Percentiles rank a stretch among this genome's conserved stretches.
Conservation (phyloP, 1,284 basidiomycete genomes). For the Golubevia pallescens region DNA sequence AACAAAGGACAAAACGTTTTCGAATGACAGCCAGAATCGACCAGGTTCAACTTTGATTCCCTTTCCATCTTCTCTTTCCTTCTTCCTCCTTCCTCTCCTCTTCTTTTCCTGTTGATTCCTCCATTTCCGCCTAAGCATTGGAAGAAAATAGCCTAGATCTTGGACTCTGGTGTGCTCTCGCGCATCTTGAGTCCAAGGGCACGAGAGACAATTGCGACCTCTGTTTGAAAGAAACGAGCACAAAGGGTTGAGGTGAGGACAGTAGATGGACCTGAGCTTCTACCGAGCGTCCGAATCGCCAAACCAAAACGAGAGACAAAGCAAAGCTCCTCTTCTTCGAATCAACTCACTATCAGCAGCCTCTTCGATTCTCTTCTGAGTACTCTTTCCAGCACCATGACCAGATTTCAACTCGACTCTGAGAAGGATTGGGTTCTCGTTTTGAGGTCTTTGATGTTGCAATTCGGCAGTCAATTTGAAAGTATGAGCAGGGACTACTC, state of each 20-base stretch:
- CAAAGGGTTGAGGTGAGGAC: too few relatives aligned
- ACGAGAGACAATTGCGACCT: slow-evolving; percentile 45
- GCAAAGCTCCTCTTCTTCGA: background rate
- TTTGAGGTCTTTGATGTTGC: slow-evolving; percentile 46
- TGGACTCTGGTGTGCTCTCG: background rate
- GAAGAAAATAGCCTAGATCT: too few relatives aligned
- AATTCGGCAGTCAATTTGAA: slow-evolving; percentile 61
- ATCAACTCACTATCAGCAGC: slow-evolving; percentile 30
- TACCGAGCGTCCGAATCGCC: too few relatives aligned
- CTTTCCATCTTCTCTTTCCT: too few relatives aligned
- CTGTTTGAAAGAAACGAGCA: slow-evolving; percentile 3
- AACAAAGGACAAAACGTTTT: too few relatives aligned
- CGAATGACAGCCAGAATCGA: too few relatives aligned
- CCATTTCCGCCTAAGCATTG: too few relatives aligned
- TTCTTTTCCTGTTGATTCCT: too few relatives aligned
- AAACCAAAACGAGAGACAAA: too few relatives aligned
- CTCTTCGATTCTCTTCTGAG: slow-evolving; percentile 52
- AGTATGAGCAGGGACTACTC: slow-evolving; percentile 54
- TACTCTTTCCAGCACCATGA: slow-evolving; percentile 59
- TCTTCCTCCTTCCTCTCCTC: too few relatives aligned
- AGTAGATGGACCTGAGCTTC: too few relatives aligned
- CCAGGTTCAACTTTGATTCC: too few relatives aligned
- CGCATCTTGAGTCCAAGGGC: slow-evolving; percentile 44
- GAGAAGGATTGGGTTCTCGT: slow-evolving; percentile 46
- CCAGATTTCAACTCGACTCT: slow-evolving; percentile 57